Conservation (phyloP, 805 yeast genomes). For the Groenewaldozyma salmanticensis region DNA sequence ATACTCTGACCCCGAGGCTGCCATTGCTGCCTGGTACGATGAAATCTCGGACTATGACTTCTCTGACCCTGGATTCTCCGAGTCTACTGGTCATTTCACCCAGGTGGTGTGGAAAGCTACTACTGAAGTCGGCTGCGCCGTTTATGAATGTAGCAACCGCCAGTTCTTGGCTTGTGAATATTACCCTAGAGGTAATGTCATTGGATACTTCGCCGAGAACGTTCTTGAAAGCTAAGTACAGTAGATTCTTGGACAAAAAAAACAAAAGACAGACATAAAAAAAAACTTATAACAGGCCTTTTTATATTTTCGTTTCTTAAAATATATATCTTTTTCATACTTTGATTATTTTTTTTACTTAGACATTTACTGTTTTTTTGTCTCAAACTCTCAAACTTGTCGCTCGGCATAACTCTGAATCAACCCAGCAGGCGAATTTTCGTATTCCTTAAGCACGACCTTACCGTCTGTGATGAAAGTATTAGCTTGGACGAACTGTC, state of each 20-base stretch:
- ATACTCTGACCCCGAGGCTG: conserved; percentile 35
- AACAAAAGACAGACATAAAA: neutral
- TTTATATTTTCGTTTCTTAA: too few species aligned
- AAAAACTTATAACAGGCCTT: neutral
- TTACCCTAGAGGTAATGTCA: conserved; percentile 58
- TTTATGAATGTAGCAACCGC: conserved; percentile 45
- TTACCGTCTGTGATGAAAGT: conserved; percentile 37
- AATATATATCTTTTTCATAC: neutral
- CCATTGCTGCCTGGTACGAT: conserved; percentile 64
- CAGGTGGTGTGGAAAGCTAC: conserved; percentile 67
- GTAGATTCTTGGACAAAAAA: too few species aligned
- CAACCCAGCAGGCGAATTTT: conserved; percentile 65
- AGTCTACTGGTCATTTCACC: conserved; percentile 67
- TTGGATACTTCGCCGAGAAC: conserved; percentile 18
- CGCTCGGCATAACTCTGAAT: conserved; percentile 67
- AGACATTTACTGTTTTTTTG: neutral
- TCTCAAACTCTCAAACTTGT: neutral
- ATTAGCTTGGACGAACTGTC: conserved; percentile 77
- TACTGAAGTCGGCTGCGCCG: conserved; percentile 61
- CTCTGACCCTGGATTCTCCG: conserved; percentile 32
- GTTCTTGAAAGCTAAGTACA: conserved; percentile 14
- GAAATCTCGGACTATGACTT: conserved; percentile 49
- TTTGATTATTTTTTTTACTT: too few species aligned
- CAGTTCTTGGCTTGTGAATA: conserved; percentile 71
- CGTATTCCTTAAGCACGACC: conserved; percentile 60